Percentiles rank a stretch among this genome's conserved stretches.
Conservation (phyloP, 352 stramenopile genomes). For the Globisporangium mamillatum region DNA sequence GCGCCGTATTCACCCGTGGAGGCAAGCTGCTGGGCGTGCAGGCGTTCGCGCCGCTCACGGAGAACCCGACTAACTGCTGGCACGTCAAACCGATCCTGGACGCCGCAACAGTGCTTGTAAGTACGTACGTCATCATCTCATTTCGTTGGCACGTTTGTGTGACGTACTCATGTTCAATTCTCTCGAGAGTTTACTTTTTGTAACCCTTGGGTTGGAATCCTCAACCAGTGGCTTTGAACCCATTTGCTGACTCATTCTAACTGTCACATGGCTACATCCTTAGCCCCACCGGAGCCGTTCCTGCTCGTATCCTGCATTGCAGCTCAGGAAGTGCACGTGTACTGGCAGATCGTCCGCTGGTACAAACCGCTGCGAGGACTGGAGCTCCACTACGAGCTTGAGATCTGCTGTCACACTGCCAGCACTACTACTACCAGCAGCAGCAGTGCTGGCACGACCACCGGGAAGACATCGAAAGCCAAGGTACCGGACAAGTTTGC, state of each 20-base stretch:
- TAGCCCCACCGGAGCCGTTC: slow-evolving; percentile 56
- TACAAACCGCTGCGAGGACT: slow-evolving; percentile 40
- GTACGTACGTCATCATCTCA: slow-evolving; percentile 36
- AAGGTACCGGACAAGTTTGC: slow-evolving; percentile 29
- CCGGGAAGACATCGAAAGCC: slow-evolving; percentile 1
- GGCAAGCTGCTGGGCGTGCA: slow-evolving; percentile 61
- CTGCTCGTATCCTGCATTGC: slow-evolving; percentile 48
- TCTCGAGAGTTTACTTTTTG: background rate
- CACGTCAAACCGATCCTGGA: slow-evolving; percentile 60
- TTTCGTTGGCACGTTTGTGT: background rate
- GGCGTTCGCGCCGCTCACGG: slow-evolving; percentile 34
- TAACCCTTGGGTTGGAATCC: background rate
- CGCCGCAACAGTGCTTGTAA: slow-evolving; percentile 42
- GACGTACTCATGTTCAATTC: background rate
- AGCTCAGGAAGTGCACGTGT: slow-evolving; percentile 42
- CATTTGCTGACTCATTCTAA: background rate
- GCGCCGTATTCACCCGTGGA: slow-evolving; percentile 51
- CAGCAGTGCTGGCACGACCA: no score
- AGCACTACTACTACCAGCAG: slow-evolving; percentile 5
- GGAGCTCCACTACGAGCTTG: slow-evolving; percentile 48
- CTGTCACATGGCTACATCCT: background rate
- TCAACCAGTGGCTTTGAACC: background rate
- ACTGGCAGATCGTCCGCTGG: slow-evolving; percentile 53
- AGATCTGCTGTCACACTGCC: slow-evolving; percentile 36
- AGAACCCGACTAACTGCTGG: slow-evolving; percentile 31